Conservation (phyloP, 1,139 yeast genomes). For the Scheffersomyces cryptocercus region DNA sequence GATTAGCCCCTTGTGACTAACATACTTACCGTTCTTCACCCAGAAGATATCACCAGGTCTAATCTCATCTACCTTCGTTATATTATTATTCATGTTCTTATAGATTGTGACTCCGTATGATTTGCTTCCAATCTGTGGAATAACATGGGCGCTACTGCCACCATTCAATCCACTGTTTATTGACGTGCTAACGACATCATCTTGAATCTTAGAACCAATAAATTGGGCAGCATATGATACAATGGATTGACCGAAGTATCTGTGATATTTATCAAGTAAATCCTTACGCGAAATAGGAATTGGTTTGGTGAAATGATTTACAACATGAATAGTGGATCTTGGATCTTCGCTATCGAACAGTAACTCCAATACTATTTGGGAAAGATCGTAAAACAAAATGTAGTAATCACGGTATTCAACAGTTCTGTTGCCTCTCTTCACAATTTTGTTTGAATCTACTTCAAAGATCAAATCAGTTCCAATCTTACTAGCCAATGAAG, state of each 20-base stretch:
- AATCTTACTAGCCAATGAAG: conserved; percentile 42
- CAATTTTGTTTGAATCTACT: conserved; percentile 57
- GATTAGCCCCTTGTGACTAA: conserved; percentile 62
- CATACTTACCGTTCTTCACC: conserved; percentile 72
- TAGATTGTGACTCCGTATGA: conserved; percentile 76
- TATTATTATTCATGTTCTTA: conserved; percentile 59
- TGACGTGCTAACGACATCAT: conserved; percentile 9
- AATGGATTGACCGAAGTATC: conserved; percentile 44
- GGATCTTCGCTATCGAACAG: conserved; percentile 61
- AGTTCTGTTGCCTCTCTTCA: conserved; percentile 58
- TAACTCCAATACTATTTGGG: conserved; percentile 62
- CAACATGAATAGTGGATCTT: conserved; percentile 47
- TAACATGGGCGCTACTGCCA: conserved; percentile 16
- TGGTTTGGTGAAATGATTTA: conserved; percentile 39
- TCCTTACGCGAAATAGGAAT: conserved; percentile 52
- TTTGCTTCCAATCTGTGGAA: conserved; percentile 65
- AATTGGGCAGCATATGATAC: conserved; percentile 42
- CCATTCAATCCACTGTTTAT: neutral
- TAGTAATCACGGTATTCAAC: conserved; percentile 66
- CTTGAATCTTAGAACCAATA: conserved; percentile 37
- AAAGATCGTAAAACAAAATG: conserved; percentile 70
- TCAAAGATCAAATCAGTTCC: conserved; percentile 60
- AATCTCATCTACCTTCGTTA: conserved; percentile 61
- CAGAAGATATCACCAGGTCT: conserved; percentile 84
- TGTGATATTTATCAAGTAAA: conserved; percentile 51